These are phyloP conservation scores for Fusarium transvaalense DNA, from an alignment of 2,329 filamentous ascomycete genomes.

Conservation along the genomic window DNA sequence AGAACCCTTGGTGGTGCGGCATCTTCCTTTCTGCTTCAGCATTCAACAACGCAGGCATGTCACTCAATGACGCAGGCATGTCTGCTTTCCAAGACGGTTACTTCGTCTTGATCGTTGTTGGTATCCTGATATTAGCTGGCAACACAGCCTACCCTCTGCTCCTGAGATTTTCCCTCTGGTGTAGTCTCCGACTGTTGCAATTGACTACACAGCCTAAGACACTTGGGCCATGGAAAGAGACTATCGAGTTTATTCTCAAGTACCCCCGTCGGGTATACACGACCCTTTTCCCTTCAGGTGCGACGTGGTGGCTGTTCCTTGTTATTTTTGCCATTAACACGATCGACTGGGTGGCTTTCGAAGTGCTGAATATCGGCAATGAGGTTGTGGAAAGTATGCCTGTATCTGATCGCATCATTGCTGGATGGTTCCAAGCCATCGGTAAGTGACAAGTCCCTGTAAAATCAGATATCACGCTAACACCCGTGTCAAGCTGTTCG, in stretches of 20 bases:
- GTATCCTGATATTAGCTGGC: constrained; percentile 70
- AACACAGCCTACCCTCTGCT: constrained; percentile 76
- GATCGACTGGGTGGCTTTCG: constrained; percentile 74
- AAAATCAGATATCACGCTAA: constrained; percentile 14
- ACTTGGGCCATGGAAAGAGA: constrained; percentile 60
- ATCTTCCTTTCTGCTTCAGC: constrained; percentile 76
- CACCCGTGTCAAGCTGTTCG: constrained; percentile 63
- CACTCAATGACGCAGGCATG: constrained; percentile 75
- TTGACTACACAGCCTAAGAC: constrained; percentile 54
- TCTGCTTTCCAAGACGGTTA: constrained; percentile 67
- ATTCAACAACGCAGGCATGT: constrained; percentile 80
- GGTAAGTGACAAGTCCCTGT: constrained; percentile 53
- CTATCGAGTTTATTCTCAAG: constrained; percentile 66
- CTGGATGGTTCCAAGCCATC: constrained; percentile 74
- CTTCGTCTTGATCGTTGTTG: constrained; percentile 66
- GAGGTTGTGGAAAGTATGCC: constrained; percentile 65
- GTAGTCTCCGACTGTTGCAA: constrained; percentile 58
- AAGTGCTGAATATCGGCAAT: constrained; percentile 74
- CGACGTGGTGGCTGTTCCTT: constrained; percentile 75
- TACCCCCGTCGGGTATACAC: constrained; percentile 72
- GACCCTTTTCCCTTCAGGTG: constrained; percentile 71
- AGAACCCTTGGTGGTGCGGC: constrained; percentile 76
- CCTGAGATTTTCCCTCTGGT: constrained; percentile 70
- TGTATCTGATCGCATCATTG: constrained; percentile 66
- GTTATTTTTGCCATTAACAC: constrained; percentile 71